These are phyloP conservation scores for Moelleriella libera DNA, from an alignment of 2,329 filamentous ascomycete genomes.

Conservation along the genomic window DNA sequence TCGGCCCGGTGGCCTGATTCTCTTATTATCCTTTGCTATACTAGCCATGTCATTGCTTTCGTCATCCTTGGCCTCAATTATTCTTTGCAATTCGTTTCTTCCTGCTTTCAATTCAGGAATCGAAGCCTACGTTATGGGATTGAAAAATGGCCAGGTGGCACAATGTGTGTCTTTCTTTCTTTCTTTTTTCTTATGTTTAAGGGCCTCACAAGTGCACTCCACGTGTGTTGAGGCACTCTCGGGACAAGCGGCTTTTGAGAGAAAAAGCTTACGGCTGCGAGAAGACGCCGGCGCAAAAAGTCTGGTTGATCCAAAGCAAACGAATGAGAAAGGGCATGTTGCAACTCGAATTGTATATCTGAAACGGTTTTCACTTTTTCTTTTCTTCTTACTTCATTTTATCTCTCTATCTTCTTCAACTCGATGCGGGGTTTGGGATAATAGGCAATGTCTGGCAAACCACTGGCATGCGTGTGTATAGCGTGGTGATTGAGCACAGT, in stretches of 20 bases:
- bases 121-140: too few relatives aligned
- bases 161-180: too few relatives aligned
- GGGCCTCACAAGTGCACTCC: too few relatives aligned
- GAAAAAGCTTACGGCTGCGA: too few relatives aligned
- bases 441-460: not conserved
- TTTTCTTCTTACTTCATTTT: slow-evolving; percentile 9
- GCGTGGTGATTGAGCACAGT: not conserved
- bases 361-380: slow-evolving; percentile 1
- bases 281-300: not conserved
- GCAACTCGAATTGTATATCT: not conserved
- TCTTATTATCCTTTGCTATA: not conserved
- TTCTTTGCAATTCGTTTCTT: too few relatives aligned
- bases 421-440: not conserved
- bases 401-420: slow-evolving; percentile 8
- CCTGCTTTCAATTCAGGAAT: too few relatives aligned
- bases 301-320: not conserved
- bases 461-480: not conserved
- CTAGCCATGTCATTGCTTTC: not conserved
- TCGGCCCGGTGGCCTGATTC: not conserved
- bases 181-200: too few relatives aligned
- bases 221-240: too few relatives aligned
- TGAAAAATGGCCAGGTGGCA: too few relatives aligned
- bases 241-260: too few relatives aligned
- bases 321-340: not conserved
- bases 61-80: too few relatives aligned